A percentile compares a stretch with the other conserved stretches of the same genome.
Conservation (phyloP, 495 filamentous ascomycete genomes). For the Sphaerosporella brunnea region DNA sequence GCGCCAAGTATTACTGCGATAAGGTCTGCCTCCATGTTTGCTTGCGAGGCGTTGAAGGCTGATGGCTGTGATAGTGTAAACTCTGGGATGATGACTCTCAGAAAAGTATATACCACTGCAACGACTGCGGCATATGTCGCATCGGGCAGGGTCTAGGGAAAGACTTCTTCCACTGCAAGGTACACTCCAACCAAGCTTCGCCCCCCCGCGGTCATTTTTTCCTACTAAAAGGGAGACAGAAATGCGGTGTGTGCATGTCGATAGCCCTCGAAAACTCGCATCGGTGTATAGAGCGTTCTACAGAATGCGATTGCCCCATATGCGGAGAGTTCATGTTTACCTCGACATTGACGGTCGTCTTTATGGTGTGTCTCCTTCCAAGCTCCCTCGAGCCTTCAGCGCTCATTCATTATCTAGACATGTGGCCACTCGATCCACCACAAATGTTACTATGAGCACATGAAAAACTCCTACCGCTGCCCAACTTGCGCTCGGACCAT, state of each 20-base stretch:
- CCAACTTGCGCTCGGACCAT: slow-evolving; percentile 87
- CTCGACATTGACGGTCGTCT: slow-evolving; percentile 73
- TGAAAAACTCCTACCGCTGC: slow-evolving; percentile 76
- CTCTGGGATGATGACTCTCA: slow-evolving; percentile 86
- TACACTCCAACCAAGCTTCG: too few relatives aligned
- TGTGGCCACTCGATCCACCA: slow-evolving; percentile 94
- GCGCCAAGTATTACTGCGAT: slow-evolving; percentile 84
- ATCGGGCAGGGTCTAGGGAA: slow-evolving; percentile 83
- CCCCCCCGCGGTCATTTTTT: too few relatives aligned
- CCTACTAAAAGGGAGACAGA: too few relatives aligned
- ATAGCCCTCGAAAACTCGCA: slow-evolving; percentile 66
- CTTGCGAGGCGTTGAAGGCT: too few relatives aligned
- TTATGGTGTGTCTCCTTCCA: slow-evolving; percentile 39
- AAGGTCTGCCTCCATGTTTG: too few relatives aligned
- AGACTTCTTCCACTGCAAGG: slow-evolving; percentile 96
- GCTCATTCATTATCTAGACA: slow-evolving; percentile 24
- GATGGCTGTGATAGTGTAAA: slow-evolving; percentile 44
- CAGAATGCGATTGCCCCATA: slow-evolving; percentile 94
- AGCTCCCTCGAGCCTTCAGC: slow-evolving; percentile 2
- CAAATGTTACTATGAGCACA: slow-evolving; percentile 67
- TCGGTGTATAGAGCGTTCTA: slow-evolving; percentile 84
- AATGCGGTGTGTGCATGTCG: slow-evolving; percentile 77
- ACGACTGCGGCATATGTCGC: slow-evolving; percentile 89
- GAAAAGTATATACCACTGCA: slow-evolving; percentile 91
- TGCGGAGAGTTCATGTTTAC: slow-evolving; percentile 95